Conservation (phyloP, 2,329 filamentous ascomycete species). For the Fusarium camptoceras region DNA sequence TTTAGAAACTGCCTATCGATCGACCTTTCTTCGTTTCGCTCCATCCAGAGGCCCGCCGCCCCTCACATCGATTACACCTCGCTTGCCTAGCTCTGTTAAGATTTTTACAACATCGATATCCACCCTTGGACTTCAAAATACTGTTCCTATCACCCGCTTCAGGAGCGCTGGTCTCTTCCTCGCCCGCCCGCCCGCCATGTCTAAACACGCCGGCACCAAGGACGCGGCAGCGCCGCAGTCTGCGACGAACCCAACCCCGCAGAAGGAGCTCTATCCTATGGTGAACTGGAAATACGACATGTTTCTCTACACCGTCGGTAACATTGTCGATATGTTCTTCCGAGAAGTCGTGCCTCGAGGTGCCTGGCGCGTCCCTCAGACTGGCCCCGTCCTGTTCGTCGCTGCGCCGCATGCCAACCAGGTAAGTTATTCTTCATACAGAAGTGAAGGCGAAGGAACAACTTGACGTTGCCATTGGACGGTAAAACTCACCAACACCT, state of each 20-base stretch:
- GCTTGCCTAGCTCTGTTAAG: slow-evolving; percentile 25
- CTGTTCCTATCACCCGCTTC: background rate
- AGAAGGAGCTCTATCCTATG: slow-evolving; percentile 74
- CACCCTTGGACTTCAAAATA: slow-evolving; percentile 8
- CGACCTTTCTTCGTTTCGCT: slow-evolving; percentile 4
- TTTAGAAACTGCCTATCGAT: background rate
- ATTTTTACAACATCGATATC: slow-evolving; percentile 21
- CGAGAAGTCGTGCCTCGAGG: slow-evolving; percentile 95
- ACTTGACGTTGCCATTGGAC: background rate
- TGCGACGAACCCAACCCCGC: slow-evolving; percentile 40
- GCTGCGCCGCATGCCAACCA: slow-evolving; percentile 97
- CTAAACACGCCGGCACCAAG: slow-evolving; percentile 41
- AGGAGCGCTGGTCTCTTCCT: slow-evolving; percentile 23
- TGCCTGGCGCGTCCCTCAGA: slow-evolving; percentile 92
- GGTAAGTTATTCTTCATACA: slow-evolving; percentile 60
- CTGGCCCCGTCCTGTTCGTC: slow-evolving; percentile 92
- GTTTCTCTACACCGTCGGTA: slow-evolving; percentile 80
- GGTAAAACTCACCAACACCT: slow-evolving; percentile 15
- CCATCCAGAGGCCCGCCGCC: slow-evolving; percentile 22
- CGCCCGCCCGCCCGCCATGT: slow-evolving; percentile 34
- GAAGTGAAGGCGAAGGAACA: background rate
- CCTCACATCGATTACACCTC: slow-evolving; percentile 22
- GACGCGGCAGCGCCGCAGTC: slow-evolving; percentile 43
- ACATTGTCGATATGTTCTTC: slow-evolving; percentile 96
- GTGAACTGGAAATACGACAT: slow-evolving; percentile 81